Evolutionary conservation across 495 filamentous ascomycete genomes (phyloP), one percentile per base, ranked within the genome.

Genomic region (Cercophora scortea): DNA sequence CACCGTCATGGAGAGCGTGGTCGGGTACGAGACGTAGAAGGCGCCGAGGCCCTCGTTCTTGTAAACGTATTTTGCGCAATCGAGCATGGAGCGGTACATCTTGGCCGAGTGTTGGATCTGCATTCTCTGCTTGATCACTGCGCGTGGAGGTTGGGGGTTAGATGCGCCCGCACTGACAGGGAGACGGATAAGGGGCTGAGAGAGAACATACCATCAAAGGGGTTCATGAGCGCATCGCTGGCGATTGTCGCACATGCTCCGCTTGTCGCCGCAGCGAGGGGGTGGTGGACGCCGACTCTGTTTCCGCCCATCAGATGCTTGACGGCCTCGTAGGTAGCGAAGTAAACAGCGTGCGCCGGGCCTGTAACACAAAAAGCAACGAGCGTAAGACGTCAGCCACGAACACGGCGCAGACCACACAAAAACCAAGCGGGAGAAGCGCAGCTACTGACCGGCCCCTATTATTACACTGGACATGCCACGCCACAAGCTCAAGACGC

Each of bases 111-210:
- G 85, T 57, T 96, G 89, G 50, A 99, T 86, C 66, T 99, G 93
- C 93, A 99, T 99, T 46, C 93, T 87, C 68, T 99, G 93, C 72
- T 99, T 99, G 76, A 99, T 93, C 34, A 99, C 93, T 96, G 61
- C 18, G 7, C 13, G 13, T 15, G 44, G 11, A 11, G 49, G 49
- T 56, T 61, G 64, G 10, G 43, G 25, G 43, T 45, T 18, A 45
- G 25, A 45, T 38, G 70, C 50, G 59, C 40, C 7, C 11, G 32
- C 41, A 9, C 49, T 44, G 8, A 25, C 42, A 45, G 35, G 18
- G 4, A 34, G 43, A 15, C 11, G 9, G 19, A 34, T 8, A 9
- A 33, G 19, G 19, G 43, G 18, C 1, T 8, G 19, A 17, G 25
- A 5, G 33, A 43, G n/a, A 42, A 65, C 80, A 64, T 76, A 95